These are phyloP conservation scores for Thalassiosira tumida DNA, from an alignment of 352 stramenopile species.

Conservation along the genomic window DNA sequence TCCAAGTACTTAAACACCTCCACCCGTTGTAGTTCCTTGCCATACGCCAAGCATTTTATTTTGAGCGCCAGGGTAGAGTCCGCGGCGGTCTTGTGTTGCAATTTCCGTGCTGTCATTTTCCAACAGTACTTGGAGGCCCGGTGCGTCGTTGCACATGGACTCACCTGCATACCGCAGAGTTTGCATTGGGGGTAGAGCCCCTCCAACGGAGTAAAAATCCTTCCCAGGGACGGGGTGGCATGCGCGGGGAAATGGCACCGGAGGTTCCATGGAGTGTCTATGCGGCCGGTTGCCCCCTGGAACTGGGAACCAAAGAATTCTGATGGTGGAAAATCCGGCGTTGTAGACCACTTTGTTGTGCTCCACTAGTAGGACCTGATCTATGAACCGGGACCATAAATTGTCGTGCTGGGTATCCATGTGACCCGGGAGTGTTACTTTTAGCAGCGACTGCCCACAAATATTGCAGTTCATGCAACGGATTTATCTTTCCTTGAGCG, in stretches of 20 bases:
- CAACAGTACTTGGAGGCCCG: not conserved
- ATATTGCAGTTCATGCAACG: not conserved
- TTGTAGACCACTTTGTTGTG: not conserved
- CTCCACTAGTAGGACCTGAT: not conserved
- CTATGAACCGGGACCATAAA: not conserved
- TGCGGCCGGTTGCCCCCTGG: not conserved
- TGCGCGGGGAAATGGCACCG: not conserved
- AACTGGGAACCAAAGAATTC: not conserved
- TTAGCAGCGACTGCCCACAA: not conserved
- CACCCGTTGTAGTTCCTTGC: not conserved
- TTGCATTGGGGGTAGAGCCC: constrained; percentile 2
- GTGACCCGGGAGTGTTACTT: not conserved
- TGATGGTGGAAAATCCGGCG: not conserved
- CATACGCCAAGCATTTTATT: not conserved
- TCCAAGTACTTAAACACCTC: constrained; percentile 51
- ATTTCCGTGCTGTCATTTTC: no score
- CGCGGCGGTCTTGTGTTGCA: not conserved
- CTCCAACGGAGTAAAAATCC: not conserved
- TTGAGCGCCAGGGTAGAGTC: not conserved
- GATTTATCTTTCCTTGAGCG: not conserved
- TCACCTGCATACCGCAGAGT: constrained; percentile 6
- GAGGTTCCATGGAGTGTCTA: not conserved
- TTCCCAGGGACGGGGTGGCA: not conserved
- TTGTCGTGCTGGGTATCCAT: not conserved
- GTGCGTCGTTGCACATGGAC: not conserved